Base-by-base conservation (phyloP, 306 rosid species). In the Myrica gale region DNA sequence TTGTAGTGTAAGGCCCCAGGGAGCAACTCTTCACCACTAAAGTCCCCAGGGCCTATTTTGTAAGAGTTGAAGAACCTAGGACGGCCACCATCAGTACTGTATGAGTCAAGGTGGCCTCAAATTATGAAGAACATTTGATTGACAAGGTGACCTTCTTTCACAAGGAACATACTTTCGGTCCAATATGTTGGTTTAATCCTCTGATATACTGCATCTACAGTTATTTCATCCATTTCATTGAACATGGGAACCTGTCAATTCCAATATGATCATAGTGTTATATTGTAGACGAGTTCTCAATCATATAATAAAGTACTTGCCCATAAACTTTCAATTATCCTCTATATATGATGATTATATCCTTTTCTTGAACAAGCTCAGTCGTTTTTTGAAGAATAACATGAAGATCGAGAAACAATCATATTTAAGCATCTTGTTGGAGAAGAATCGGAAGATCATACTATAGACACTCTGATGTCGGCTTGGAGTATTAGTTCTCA, bases 151-250 rank as follows among this genome's bases (percentile, higher is more conserved):
- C 92, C 98, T 71, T 96, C 99, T 0, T 97, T 89, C 7, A 92
- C 96, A 5, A 92, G 82, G 52, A 73, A 85, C 2, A 97, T 96
- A 6, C 97, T 97, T 52, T 89, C 91, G 0, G 99, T 96, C 82
- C 97, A 82, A 78, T 90, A 72, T 15, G 96, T 91, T 0, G 97
- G 97, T 76, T 90, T 92, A 52, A 96, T 84, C 75, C 99, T 85
- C 76, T 96, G 97, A 51, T 98, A 96, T 79, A 96, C 92, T 10
- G 99, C 99, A 23, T 92, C 99, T 19, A 90, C 87, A 93, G 88
- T 92, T 69, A 92, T 85, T 82, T 96, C 99, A 23, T 96, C 99
- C 99, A 96, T 96, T 85, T 96, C 91, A 77, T 92, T 93, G 62
- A 96, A 92, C 68, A 92, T 70, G 0, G 97, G 97, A 3, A 96